Conservation (phyloP, 495 filamentous ascomycete genomes). For the Sporormia fimetaria region DNA sequence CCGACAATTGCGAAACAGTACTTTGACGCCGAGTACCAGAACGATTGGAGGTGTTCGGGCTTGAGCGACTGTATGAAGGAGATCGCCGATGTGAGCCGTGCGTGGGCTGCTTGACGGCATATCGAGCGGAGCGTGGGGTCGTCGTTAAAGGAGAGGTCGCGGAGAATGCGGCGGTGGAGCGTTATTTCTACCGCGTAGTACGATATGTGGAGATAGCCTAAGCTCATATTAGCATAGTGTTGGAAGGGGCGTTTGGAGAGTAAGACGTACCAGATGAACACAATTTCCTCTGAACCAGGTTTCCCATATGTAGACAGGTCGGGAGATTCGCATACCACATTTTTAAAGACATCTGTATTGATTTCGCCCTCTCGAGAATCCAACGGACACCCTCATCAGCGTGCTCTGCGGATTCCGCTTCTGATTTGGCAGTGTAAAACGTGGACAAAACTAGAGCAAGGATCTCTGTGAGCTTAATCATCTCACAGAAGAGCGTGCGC, state of each 20-base stretch:
- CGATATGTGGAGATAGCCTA: constrained; percentile 48
- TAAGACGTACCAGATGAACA: constrained; percentile 19
- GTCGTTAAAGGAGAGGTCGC: constrained; percentile 37
- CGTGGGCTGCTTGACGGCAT: constrained; percentile 37
- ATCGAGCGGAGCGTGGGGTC: constrained; percentile 35
- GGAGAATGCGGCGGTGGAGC: constrained; percentile 49
- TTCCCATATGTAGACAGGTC: constrained; percentile 44
- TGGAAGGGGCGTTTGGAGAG: constrained; percentile 7
- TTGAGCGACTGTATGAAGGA: constrained; percentile 66
- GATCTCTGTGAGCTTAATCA: constrained; percentile 48
- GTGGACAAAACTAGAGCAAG: constrained; percentile 49
- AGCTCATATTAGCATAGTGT: neutral
- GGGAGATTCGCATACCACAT: constrained; percentile 49
- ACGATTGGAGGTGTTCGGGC: constrained; percentile 57
- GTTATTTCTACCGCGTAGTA: constrained; percentile 54
- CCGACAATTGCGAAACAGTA: constrained; percentile 27
- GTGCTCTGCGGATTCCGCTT: constrained; percentile 41
- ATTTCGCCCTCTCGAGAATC: constrained; percentile 50
- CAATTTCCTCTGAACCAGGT: constrained; percentile 18
- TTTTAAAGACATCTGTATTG: constrained; percentile 47
- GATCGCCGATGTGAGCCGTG: constrained; percentile 58
- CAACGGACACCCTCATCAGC: constrained; percentile 41
- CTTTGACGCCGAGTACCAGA: constrained; percentile 41
- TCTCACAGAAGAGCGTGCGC: constrained; percentile 50
- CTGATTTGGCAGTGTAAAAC: constrained; percentile 49